These are phyloP conservation scores for Rhizopogon sp. DNA, from an alignment of 768 basidiomycete species.

Conservation along the genomic window DNA sequence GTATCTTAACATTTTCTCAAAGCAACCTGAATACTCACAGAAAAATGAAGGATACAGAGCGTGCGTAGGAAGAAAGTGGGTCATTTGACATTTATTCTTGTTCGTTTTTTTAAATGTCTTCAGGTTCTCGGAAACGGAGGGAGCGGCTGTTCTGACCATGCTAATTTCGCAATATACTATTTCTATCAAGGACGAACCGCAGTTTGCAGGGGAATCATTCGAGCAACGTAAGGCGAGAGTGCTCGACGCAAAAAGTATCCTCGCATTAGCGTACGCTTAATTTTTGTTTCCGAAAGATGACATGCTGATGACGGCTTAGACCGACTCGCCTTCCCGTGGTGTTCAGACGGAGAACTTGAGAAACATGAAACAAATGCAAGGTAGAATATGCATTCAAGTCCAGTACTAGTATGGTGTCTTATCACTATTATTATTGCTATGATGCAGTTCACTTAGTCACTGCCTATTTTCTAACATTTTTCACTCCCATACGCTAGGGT, in stretches of 20 bases:
- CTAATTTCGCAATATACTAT: conserved; percentile 43
- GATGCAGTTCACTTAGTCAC: too few relatives aligned
- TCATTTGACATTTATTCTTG: background rate
- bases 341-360: conserved; percentile 1
- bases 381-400: too few relatives aligned
- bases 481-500: too few relatives aligned
- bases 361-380: too few relatives aligned
- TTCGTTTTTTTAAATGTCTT: background rate
- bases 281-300: background rate
- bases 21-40: background rate
- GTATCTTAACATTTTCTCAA: background rate
- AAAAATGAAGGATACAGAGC: conserved; percentile 31
- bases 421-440: too few relatives aligned
- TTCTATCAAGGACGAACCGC: conserved; percentile 44
- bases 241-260: conserved; percentile 26
- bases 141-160: conserved; percentile 43
- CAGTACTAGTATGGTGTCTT: too few relatives aligned
- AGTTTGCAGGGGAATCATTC: conserved; percentile 42
- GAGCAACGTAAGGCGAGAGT: conserved; percentile 41
- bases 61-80: conserved; percentile 41
- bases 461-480: too few relatives aligned
- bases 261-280: conserved; percentile 43
- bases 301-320: background rate
- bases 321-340: conserved; percentile 5
- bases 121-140: conserved; percentile 50